phyloP scores from a whole-genome alignment of 768 basidiomycete genomes.

The Harrya chromipes region DNA sequence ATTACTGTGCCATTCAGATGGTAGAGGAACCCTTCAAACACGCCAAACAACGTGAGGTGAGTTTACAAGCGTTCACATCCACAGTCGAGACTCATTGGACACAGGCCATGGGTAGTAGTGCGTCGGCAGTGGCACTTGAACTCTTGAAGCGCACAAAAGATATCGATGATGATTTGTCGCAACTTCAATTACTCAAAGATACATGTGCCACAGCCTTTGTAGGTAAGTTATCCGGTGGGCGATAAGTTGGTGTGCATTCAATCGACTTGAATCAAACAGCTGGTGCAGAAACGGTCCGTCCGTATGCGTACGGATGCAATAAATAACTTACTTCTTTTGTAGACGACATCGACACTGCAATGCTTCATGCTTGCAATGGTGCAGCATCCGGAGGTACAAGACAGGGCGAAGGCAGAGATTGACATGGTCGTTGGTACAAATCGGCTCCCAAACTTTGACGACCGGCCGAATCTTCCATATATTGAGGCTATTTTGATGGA shows the following conservation, averaged over 20 bases:
- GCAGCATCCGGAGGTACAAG: conserved; percentile 30
- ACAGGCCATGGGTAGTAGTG: conserved; percentile 12
- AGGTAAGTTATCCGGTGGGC: conserved; percentile 11
- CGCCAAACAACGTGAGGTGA: conserved; percentile 12
- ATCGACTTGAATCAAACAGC: conserved; percentile 5
- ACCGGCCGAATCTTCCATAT: conserved; percentile 26
- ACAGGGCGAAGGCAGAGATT: conserved; percentile 30
- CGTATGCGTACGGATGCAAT: not conserved
- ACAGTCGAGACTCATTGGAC: not conserved
- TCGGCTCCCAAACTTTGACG: conserved; percentile 25
- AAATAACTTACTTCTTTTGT: not conserved
- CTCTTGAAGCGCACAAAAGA: not conserved
- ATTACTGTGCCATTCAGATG: conserved; percentile 6
- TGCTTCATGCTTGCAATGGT: conserved; percentile 34
- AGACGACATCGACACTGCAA: conserved; percentile 11
- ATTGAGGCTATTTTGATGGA: conserved; percentile 30
- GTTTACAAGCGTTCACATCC: not conserved
- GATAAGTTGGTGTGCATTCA: not conserved
- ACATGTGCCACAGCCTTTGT: conserved; percentile 11
- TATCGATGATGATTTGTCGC: conserved; percentile 4
- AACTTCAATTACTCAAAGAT: conserved; percentile 9
- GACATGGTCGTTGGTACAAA: conserved; percentile 26
- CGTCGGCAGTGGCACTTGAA: conserved; percentile 13
- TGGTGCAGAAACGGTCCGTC: conserved; percentile 19
- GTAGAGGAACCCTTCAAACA: conserved; percentile 16